Percentiles rank a stretch among this genome's conserved stretches.
phyloP scores from a whole-genome alignment of 169 alveolate genomes.

The Toxoplasma gondii region DNA sequence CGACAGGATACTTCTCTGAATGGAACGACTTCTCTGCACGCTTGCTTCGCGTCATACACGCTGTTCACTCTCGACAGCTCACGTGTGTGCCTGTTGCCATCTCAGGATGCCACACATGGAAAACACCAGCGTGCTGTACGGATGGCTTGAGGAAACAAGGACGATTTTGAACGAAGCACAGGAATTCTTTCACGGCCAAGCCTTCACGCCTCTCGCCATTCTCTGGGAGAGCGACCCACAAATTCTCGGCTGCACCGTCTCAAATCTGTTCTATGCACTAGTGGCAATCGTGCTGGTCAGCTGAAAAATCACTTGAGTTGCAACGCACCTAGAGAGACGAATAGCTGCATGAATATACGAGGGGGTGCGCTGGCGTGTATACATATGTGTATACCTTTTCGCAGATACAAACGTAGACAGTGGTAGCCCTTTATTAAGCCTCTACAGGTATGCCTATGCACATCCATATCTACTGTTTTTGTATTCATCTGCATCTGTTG shows the following conservation, averaged over 20 bases:
- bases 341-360: neutral
- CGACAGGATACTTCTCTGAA: too few relatives aligned
- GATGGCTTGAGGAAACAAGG: constrained; percentile 47
- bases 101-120: constrained; percentile 53
- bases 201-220: constrained; percentile 58
- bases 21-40: too few relatives aligned
- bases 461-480: too few relatives aligned
- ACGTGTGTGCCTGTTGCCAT: neutral
- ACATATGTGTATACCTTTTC: neutral
- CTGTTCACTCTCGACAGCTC: neutral
- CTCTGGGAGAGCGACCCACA: constrained; percentile 76
- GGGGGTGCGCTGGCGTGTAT: neutral
- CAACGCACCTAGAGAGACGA: constrained; percentile 18
- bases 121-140: constrained; percentile 44
- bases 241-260: constrained; percentile 70
- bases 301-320: too few relatives aligned
- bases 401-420: too few relatives aligned
- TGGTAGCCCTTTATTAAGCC: too few relatives aligned
- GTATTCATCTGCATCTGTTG: too few relatives aligned
- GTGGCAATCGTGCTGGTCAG: constrained; percentile 72
- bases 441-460: too few relatives aligned
- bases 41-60: too few relatives aligned
- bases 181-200: constrained; percentile 40
- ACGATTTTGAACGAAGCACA: neutral
- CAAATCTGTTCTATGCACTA: constrained; percentile 72